Conservation (phyloP, 768 basidiomycete species). For the Boletus insuetus region DNA sequence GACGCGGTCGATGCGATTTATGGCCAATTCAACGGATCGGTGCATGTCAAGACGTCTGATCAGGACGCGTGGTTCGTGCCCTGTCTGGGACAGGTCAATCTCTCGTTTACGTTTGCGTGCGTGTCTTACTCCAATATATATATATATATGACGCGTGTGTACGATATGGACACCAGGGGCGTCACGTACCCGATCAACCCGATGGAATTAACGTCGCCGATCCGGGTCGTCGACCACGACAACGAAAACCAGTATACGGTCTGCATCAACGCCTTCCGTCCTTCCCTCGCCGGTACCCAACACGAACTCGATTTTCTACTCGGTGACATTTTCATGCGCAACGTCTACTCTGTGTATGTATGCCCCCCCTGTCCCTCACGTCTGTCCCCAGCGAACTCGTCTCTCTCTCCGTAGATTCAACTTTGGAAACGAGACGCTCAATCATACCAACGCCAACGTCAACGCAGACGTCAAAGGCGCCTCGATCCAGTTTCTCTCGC, state of each 20-base stretch:
- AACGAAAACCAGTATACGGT: constrained; percentile 36
- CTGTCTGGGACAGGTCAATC: constrained; percentile 28
- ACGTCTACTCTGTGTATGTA: constrained; percentile 43
- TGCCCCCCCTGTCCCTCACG: neutral
- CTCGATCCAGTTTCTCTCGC: constrained; percentile 41
- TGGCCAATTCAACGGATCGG: constrained; percentile 35
- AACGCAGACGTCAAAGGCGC: constrained; percentile 24
- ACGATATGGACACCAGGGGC: constrained; percentile 12
- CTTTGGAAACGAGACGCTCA: constrained; percentile 35
- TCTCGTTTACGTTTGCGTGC: constrained; percentile 25
- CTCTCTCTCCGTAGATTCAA: constrained; percentile 33
- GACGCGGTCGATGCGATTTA: constrained; percentile 39
- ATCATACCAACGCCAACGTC: neutral
- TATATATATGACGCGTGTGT: no score
- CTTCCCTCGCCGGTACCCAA: constrained; percentile 23
- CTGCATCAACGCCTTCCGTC: constrained; percentile 36
- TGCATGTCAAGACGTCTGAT: constrained; percentile 28
- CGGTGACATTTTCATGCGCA: constrained; percentile 46
- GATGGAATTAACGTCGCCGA: constrained; percentile 39
- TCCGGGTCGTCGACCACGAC: constrained; percentile 18
- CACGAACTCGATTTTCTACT: constrained; percentile 39
- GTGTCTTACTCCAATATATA: neutral
- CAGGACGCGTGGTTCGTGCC: constrained; percentile 39
- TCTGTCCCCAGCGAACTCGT: no score
- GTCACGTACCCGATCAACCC: constrained; percentile 41